Base-by-base conservation (phyloP, 768 basidiomycete genomes). In the Rhodotorula kratochvilovae region DNA sequence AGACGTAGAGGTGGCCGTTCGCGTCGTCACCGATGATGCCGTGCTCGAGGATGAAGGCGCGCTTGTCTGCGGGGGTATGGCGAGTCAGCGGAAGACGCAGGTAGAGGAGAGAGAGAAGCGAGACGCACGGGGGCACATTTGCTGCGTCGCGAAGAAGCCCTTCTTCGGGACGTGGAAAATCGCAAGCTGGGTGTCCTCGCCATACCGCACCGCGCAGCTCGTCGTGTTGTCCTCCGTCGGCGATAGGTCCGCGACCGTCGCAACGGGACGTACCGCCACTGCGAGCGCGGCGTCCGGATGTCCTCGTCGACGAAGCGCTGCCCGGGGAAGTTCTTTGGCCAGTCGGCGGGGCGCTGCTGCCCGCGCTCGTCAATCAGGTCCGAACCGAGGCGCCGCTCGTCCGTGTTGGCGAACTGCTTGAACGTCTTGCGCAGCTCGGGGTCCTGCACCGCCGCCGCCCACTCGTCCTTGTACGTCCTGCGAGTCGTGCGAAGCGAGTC, bases 21-120 rank as follows among this genome's bases (percentile, higher is more conserved):
- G 84, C 78, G 61, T 87, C 86, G 74, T 89, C 88, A 0, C 88
- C 87, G 16, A 90, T 81, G 63, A 90, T 84, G 27, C 81, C 81
- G 48, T 89, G 86, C 42, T 86, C 86, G 16, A 90, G 85, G 16
- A 89, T 87, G 75, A 89, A 88, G 0, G 89, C 88, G 7, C 85
- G 84, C 74, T 83, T 83, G 64, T 73, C 73, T 85, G 83, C 3
- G 83, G 82, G 67, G 82, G 5, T 8, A 8, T 25, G 35, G 33
- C 1, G 21, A 3, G 53, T 54, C 31, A 33, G 51, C 23, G 19
- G 11, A 39, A 25, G 19, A 23, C 17, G 45, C 17, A 25, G 11
- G 55, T 21, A 3, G n/a, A 36, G 23, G 0, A 3, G 27, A 21
- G 27, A 29, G 33, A 39, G 23, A 57, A 33, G 12, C n/a, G 53